Evolutionary conservation across 345 rosid genomes (phyloP).

Genomic region (Lagerstroemia speciosa): DNA sequence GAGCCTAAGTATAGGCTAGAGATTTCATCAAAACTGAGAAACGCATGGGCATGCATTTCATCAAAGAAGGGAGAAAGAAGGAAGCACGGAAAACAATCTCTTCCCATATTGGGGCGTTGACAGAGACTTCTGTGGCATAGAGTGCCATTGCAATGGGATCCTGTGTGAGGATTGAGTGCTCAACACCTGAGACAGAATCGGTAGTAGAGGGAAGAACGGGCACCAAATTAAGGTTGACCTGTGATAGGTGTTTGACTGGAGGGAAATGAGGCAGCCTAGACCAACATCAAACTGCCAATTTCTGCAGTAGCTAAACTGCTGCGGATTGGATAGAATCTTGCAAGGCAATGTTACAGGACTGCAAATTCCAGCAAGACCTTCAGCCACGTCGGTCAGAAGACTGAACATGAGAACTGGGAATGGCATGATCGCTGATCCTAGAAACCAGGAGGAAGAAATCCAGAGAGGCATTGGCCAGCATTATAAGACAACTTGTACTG

Average conservation of each 20-base stretch:
- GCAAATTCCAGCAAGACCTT: slow-evolving; percentile 42
- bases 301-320: slow-evolving; percentile 30
- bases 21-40: slow-evolving; percentile 39
- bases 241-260: slow-evolving; percentile 37
- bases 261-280: slow-evolving; percentile 45
- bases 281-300: slow-evolving; percentile 43
- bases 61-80: slow-evolving; percentile 51
- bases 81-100: slow-evolving; percentile 44
- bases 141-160: slow-evolving; percentile 48
- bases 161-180: slow-evolving; percentile 39
- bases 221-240: slow-evolving; percentile 35
- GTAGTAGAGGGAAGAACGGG: slow-evolving; percentile 37
- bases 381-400: slow-evolving; percentile 44
- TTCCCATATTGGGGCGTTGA: slow-evolving; percentile 45
- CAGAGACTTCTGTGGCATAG: slow-evolving; percentile 35
- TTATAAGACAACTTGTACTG: not conserved
- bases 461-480: slow-evolving; percentile 44
- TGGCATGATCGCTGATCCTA: slow-evolving; percentile 46
- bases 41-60: slow-evolving; percentile 42
- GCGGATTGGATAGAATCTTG: slow-evolving; percentile 37
- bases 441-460: slow-evolving; percentile 47
- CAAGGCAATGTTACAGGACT: slow-evolving; percentile 32
- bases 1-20: slow-evolving; percentile 39
- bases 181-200: slow-evolving; percentile 36
- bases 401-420: slow-evolving; percentile 35